Evolutionary conservation across 805 yeast species (phyloP).

Genomic region (Yarrowia sp.): DNA sequence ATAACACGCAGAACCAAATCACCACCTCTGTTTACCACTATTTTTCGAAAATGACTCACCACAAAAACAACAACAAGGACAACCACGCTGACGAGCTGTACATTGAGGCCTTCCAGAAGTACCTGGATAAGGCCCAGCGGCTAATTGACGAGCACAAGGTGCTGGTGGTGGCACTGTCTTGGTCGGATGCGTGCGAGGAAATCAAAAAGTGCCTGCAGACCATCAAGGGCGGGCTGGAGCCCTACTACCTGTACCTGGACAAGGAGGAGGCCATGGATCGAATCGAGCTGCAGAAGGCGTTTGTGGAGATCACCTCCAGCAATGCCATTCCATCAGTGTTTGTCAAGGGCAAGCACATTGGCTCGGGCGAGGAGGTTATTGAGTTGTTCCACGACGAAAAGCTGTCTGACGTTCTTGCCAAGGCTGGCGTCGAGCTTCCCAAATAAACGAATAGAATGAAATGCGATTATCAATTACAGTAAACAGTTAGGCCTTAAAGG

Average conservation of each 20-base stretch:
- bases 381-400: conserved; percentile 29
- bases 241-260: conserved; percentile 52
- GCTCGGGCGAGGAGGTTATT: conserved; percentile 46
- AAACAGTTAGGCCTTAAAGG: background rate
- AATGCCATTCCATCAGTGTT: conserved; percentile 72
- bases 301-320: conserved; percentile 55
- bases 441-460: background rate
- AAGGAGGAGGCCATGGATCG: conserved; percentile 49
- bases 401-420: conserved; percentile 7
- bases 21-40: background rate
- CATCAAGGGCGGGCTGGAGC: conserved; percentile 21
- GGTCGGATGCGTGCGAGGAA: conserved; percentile 19
- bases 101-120: conserved; percentile 14
- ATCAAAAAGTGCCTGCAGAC: conserved; percentile 2
- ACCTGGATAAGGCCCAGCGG: conserved; percentile 12
- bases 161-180: conserved; percentile 14
- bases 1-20: background rate
- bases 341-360: conserved; percentile 57
- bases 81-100: conserved; percentile 11
- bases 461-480: background rate
- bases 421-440: conserved; percentile 17
- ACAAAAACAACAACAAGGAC: conserved; percentile 6
- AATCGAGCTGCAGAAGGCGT: conserved; percentile 50
- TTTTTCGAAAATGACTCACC: background rate
- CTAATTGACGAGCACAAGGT: conserved; percentile 14